Evolutionary conservation across 2,329 filamentous ascomycete species (phyloP).

Genomic region (Venturia effusa): DNA sequence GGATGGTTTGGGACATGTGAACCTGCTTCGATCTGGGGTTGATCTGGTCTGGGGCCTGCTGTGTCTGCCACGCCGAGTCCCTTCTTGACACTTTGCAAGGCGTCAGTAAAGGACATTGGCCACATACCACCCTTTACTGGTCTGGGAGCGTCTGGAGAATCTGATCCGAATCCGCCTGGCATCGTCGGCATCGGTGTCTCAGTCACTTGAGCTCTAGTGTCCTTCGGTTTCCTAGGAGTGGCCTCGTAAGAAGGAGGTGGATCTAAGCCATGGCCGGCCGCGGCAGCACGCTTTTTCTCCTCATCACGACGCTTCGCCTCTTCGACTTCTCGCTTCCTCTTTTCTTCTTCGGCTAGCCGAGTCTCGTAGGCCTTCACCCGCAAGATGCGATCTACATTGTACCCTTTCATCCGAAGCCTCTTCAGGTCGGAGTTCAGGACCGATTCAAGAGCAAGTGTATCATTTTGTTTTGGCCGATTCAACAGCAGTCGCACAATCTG

Average conservation of each 20-base stretch:
- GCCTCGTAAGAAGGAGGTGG: not conserved
- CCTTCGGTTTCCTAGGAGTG: not conserved
- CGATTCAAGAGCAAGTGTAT: constrained; percentile 82
- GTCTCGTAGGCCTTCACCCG: constrained; percentile 80
- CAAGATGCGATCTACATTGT: constrained; percentile 93
- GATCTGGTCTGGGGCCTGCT: not conserved
- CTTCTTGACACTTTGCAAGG: not conserved
- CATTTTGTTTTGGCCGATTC: constrained; percentile 73
- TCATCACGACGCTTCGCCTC: constrained; percentile 60
- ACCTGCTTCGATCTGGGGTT: not conserved
- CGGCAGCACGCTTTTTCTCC: constrained; percentile 35
- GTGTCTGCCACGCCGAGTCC: not conserved
- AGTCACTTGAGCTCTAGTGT: not conserved
- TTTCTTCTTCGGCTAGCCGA: constrained; percentile 72
- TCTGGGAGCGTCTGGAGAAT: constrained; percentile 14
- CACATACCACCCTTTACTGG: not conserved
- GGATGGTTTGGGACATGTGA: not conserved
- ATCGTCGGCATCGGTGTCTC: constrained; percentile 14
- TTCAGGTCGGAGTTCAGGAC: constrained; percentile 77
- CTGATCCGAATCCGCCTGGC: constrained; percentile 26
- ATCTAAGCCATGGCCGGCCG: not conserved
- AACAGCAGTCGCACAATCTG: constrained; percentile 74
- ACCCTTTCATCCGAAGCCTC: constrained; percentile 74
- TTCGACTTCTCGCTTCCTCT: constrained; percentile 55
- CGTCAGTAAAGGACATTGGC: not conserved